A percentile compares a stretch with the other conserved stretches of the same genome.
These are phyloP conservation scores for Venustampulla echinocandica DNA, from an alignment of 495 filamentous ascomycete genomes.

Conservation along the genomic window DNA sequence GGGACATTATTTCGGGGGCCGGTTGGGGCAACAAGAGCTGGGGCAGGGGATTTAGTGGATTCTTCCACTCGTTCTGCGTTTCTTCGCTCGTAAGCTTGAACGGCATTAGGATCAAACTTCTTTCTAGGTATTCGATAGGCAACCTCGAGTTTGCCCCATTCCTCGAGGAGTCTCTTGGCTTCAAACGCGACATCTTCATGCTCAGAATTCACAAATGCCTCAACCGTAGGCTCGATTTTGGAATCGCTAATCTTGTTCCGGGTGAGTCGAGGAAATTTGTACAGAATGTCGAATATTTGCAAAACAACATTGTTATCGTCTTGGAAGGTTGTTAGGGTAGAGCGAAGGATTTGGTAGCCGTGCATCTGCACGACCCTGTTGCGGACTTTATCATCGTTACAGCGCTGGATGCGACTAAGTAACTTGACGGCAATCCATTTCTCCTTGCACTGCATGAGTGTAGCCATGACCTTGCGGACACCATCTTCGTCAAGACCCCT, in stretches of 20 bases:
- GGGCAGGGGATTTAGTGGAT: constrained; percentile 29
- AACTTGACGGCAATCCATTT: constrained; percentile 99
- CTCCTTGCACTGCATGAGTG: constrained; percentile 97
- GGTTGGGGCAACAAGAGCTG: constrained; percentile 45
- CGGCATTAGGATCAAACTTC: constrained; percentile 36
- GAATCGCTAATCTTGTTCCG: constrained; percentile 97
- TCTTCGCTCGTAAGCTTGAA: constrained; percentile 52
- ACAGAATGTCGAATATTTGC: constrained; percentile 83
- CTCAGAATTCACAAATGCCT: constrained; percentile 54
- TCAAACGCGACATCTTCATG: constrained; percentile 68
- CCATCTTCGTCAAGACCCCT: constrained; percentile 77
- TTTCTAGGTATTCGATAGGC: constrained; percentile 90
- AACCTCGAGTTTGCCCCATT: constrained; percentile 85
- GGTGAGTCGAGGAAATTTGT: constrained; percentile 81
- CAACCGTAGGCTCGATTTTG: constrained; percentile 81
- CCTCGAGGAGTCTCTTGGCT: constrained; percentile 63
- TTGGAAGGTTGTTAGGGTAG: constrained; percentile 70
- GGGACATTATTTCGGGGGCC: constrained; percentile 59
- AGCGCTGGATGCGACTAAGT: constrained; percentile 79
- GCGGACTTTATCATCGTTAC: constrained; percentile 78
- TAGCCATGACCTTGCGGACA: constrained; percentile 96
- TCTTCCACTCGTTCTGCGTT: constrained; percentile 54
- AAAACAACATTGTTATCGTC: constrained; percentile 82
- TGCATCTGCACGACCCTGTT: constrained; percentile 93
- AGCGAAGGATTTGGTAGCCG: constrained; percentile 90